Evolutionary conservation across 306 rosid genomes (phyloP).

Genomic region (Trichosanthes cucumerina): DNA sequence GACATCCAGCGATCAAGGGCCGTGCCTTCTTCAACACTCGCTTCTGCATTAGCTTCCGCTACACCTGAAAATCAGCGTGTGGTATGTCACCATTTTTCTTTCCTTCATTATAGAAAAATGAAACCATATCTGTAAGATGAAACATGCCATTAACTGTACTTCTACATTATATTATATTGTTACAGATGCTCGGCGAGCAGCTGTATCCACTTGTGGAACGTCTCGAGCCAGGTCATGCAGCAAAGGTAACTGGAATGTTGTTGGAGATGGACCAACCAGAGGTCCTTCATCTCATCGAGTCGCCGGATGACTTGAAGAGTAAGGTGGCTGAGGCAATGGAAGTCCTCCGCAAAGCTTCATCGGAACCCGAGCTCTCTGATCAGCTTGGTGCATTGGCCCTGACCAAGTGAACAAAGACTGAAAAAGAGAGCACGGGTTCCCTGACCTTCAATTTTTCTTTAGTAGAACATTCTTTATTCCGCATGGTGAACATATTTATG

Average conservation of each 20-base stretch:
- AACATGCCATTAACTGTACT: background rate
- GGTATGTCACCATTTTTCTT: conserved; percentile 29
- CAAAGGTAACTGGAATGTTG: conserved; percentile 87
- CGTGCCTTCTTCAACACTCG: conserved; percentile 46
- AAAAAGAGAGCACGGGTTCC: background rate
- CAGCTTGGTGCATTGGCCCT: conserved; percentile 40
- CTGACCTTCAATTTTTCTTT: background rate
- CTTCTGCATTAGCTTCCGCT: conserved; percentile 78
- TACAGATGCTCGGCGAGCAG: conserved; percentile 83
- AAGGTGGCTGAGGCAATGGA: conserved; percentile 86
- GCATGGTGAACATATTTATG: conserved; percentile 15
- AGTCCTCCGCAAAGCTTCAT: conserved; percentile 51
- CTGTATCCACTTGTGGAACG: conserved; percentile 74
- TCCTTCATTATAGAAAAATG: background rate
- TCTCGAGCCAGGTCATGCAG: conserved; percentile 40
- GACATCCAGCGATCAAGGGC: conserved; percentile 39
- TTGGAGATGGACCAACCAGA: conserved; percentile 96
- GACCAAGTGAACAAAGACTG: conserved; percentile 28
- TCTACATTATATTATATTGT: conserved; percentile 2
- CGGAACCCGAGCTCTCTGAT: conserved; percentile 46
- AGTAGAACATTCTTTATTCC: conserved; percentile 14
- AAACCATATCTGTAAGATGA: background rate
- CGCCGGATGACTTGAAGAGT: conserved; percentile 67
- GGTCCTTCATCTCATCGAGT: conserved; percentile 87
- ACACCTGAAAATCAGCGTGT: conserved; percentile 57